Evolutionary conservation across 2,329 filamentous ascomycete genomes (phyloP).

Genomic region (Penicillium sp.): DNA sequence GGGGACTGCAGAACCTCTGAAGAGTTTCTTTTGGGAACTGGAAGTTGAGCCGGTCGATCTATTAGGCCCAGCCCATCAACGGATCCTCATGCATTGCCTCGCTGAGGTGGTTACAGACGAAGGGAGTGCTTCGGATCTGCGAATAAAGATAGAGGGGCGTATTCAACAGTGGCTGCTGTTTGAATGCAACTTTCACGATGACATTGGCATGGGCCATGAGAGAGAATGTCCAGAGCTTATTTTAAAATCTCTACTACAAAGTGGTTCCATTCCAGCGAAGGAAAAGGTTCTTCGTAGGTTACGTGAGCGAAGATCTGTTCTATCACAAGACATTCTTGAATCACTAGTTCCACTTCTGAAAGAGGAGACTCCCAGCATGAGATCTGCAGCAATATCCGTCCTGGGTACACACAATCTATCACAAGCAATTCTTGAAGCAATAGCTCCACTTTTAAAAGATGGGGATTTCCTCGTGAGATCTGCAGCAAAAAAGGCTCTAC

Average conservation of each 20-base stretch:
- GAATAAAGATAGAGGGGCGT: background rate
- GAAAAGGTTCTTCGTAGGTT: too few species aligned
- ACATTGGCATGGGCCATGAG: background rate
- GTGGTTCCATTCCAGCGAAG: too few species aligned
- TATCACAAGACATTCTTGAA: background rate
- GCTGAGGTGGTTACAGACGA: slow-evolving; percentile 22
- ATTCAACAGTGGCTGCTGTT: slow-evolving; percentile 1
- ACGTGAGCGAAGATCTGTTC: too few species aligned
- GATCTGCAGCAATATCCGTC: too few species aligned
- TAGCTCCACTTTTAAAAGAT: too few species aligned
- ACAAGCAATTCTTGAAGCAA: too few species aligned
- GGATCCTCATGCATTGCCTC: slow-evolving; percentile 38
- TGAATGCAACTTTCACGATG: background rate
- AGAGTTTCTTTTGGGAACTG: slow-evolving; percentile 28
- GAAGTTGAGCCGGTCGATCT: slow-evolving; percentile 34
- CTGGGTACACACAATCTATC: too few species aligned
- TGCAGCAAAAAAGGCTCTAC: background rate
- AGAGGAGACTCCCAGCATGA: too few species aligned
- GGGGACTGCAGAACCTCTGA: background rate
- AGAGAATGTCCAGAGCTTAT: background rate
- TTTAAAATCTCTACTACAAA: background rate
- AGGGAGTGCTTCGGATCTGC: background rate
- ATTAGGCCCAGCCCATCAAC: slow-evolving; percentile 37
- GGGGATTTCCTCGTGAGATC: too few species aligned
- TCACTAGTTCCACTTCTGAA: background rate